Evolutionary conservation across 805 yeast species (phyloP), one percentile per base, ranked within the genome.

Genomic region (Metschnikowia gelsemii): DNA sequence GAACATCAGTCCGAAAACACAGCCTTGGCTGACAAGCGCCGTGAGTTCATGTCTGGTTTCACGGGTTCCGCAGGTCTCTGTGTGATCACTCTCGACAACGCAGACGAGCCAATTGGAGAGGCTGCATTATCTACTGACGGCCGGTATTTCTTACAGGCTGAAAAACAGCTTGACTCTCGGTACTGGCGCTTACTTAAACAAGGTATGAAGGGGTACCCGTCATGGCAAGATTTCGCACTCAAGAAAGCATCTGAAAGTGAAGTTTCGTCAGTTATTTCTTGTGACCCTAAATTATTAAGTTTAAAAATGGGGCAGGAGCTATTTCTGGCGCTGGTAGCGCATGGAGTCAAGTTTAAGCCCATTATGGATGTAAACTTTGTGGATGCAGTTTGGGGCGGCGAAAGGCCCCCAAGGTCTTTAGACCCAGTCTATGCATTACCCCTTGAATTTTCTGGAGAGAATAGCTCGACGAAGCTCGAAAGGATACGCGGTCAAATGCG

Each of bases 101-200:
- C 64, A 37, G 73, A 68, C 1, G 53, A 55, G 2, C 69, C 77
- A 17, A 66, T 64, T 8, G 87, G 88, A 1, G 76, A 79, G 34
- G 95, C 96, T 11, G 86, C 84, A 0, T 66, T 93, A 37, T 80
- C 95, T 7, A 93, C 99, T 0, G 99, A 93, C 63, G 98, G 98
- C 2, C 74, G 99, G 50, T 93, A 93, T 66, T 93, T 88, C 62
- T 70, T 87, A 45, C 99, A 93, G 65, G 98, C 98, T 1, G 79
- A 76, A 17, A 78, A 82, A 43, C 93, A 93, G 64, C 68, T 93
- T 41, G 95, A 87, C 59, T 56, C 63, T 27, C 80, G 80, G 56
- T 41, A 54, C 32, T 93, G 98, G 98, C 63, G 66, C 2, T 64
- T 93, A 33, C 71, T 93, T 45, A 89, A 84, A 57, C 95, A 84